phyloP scores from a whole-genome alignment of 345 rosid genomes.

The Pseudoturritis turrita region DNA sequence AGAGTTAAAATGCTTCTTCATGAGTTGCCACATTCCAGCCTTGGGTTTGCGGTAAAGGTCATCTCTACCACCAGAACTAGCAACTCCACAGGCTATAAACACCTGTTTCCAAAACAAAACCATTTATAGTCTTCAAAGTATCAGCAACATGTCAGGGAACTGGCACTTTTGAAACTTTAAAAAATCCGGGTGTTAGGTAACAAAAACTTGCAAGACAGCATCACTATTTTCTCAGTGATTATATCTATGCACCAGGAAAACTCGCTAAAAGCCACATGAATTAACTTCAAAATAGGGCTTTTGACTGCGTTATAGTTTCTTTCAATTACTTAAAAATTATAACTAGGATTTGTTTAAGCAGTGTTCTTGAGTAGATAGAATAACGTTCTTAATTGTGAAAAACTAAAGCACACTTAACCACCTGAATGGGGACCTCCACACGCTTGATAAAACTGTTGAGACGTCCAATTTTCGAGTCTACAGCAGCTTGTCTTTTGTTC shows the following conservation, averaged over 20 bases:
- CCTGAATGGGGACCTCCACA: conserved; percentile 92
- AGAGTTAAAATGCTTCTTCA: conserved; percentile 84
- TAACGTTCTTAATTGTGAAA: not conserved
- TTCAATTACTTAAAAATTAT: not conserved
- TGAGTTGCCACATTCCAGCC: conserved; percentile 86
- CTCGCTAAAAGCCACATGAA: not conserved
- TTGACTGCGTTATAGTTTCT: not conserved
- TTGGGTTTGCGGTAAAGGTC: conserved; percentile 86
- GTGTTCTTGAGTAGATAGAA: not conserved
- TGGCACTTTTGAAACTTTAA: not conserved
- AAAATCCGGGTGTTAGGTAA: not conserved
- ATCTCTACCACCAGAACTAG: conserved; percentile 45
- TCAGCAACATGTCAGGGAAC: conserved; percentile 1
- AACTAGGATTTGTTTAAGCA: not conserved
- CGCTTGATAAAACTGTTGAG: conserved; percentile 64
- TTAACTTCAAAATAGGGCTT: not conserved
- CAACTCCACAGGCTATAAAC: conserved; percentile 77
- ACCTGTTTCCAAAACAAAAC: conserved; percentile 45
- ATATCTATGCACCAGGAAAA: no score
- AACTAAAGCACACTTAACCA: conserved; percentile 43
- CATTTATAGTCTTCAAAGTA: not conserved
- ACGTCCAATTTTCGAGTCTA: conserved; percentile 88
- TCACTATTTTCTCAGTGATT: no score
- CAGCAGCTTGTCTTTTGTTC: conserved; percentile 87
- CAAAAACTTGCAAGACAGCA: not conserved